Percentiles rank a stretch among this genome's conserved stretches.
Evolutionary conservation across 2,329 filamentous ascomycete genomes (phyloP).

Genomic region (Cladosporium sp.): DNA sequence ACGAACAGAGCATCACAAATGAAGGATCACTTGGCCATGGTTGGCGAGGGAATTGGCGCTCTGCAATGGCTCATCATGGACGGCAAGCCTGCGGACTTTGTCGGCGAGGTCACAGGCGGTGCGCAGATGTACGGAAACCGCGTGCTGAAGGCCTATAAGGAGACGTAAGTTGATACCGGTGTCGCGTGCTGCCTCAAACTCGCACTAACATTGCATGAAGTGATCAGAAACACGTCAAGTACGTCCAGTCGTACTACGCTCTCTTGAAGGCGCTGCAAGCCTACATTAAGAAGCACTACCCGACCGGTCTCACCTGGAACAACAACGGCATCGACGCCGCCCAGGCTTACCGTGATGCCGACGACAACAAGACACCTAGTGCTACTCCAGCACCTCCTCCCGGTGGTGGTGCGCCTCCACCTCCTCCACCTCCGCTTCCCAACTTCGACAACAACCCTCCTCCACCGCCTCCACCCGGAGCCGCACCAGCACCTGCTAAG

Average conservation of each 20-base stretch:
- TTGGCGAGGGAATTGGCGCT: conserved; percentile 85
- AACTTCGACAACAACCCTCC: conserved; percentile 53
- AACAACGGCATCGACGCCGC: conserved; percentile 69
- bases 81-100: conserved; percentile 77
- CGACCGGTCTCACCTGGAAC: conserved; percentile 84
- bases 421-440: conserved; percentile 61
- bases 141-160: conserved; percentile 87
- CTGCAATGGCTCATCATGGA: conserved; percentile 90
- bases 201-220: conserved; percentile 45
- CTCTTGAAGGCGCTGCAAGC: conserved; percentile 80
- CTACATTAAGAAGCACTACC: conserved; percentile 82
- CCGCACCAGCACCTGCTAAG: conserved; percentile 44
- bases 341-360: conserved; percentile 64
- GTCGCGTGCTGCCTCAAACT: not conserved
- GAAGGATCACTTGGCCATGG: conserved; percentile 80
- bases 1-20: conserved; percentile 72
- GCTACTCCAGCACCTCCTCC: conserved; percentile 53
- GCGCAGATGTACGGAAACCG: conserved; percentile 95
- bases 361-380: conserved; percentile 42
- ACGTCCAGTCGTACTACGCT: conserved; percentile 89
- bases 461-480: conserved; percentile 62
- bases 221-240: conserved; percentile 78
- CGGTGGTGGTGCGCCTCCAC: conserved; percentile 58
- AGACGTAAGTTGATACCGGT: conserved; percentile 57
- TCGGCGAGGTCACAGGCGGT: conserved; percentile 77